These are phyloP conservation scores for Epichloe glyceriae DNA, from an alignment of 2,329 filamentous ascomycete species.

Conservation along the genomic window DNA sequence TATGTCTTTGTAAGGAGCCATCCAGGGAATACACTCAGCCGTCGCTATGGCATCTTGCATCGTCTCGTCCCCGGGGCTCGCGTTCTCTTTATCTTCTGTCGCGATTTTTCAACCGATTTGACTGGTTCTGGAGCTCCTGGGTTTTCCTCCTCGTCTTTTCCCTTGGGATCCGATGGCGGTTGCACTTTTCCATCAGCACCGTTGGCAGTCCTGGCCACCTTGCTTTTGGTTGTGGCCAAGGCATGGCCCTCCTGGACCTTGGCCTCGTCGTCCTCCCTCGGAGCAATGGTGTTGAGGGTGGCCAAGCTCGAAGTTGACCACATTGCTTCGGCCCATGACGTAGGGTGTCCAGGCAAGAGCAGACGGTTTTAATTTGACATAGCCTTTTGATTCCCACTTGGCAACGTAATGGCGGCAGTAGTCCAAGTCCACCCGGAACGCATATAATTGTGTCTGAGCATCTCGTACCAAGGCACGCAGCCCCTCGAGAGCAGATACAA, in stretches of 20 bases:
- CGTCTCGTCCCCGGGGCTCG: slow-evolving; percentile 12
- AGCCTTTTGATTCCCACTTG: slow-evolving; percentile 80
- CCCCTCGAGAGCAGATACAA: slow-evolving; percentile 85
- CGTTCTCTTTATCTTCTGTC: slow-evolving; percentile 21
- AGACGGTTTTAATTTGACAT: slow-evolving; percentile 70
- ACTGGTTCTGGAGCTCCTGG: slow-evolving; percentile 14
- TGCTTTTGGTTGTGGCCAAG: background rate
- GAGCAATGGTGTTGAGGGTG: slow-evolving; percentile 78
- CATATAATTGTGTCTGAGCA: slow-evolving; percentile 77
- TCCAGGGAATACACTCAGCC: slow-evolving; percentile 27
- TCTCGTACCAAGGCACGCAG: slow-evolving; percentile 82
- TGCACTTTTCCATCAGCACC: slow-evolving; percentile 6
- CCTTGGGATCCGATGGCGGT: slow-evolving; percentile 3
- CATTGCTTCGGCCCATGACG: slow-evolving; percentile 80
- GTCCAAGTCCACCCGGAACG: slow-evolving; percentile 70
- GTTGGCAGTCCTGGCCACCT: slow-evolving; percentile 1
- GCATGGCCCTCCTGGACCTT: slow-evolving; percentile 21
- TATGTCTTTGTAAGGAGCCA: slow-evolving; percentile 39
- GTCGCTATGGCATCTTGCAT: slow-evolving; percentile 14
- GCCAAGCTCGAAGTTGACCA: slow-evolving; percentile 70
- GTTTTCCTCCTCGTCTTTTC: background rate
- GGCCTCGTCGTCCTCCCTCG: slow-evolving; percentile 59
- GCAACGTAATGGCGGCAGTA: slow-evolving; percentile 81
- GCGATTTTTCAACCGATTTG: slow-evolving; percentile 17
- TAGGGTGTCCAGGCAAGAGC: slow-evolving; percentile 91